phyloP scores from a whole-genome alignment of 2,329 filamentous ascomycete species.

The Pyrenochaeta sp. region DNA sequence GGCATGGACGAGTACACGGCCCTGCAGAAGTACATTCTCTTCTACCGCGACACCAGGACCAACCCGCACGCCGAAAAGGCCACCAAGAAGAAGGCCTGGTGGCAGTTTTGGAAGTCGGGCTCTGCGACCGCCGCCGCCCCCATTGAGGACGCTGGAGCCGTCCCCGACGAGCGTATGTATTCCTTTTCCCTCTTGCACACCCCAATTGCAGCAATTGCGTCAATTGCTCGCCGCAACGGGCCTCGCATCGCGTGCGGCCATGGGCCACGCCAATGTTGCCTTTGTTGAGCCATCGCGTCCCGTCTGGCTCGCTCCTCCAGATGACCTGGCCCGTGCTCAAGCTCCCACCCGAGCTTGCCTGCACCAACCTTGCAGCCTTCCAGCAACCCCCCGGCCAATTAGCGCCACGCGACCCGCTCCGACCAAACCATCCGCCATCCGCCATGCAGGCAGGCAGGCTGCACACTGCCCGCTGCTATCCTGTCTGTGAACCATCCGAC shows the following conservation, averaged over 20 bases:
- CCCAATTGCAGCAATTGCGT: no score
- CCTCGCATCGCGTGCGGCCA: background rate
- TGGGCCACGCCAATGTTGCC: background rate
- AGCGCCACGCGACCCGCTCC: slow-evolving; percentile 21
- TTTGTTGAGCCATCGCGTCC: slow-evolving; percentile 16
- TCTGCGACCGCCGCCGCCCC: slow-evolving; percentile 37
- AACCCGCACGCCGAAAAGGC: slow-evolving; percentile 54
- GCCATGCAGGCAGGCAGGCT: slow-evolving; percentile 12
- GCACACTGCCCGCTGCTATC: slow-evolving; percentile 4
- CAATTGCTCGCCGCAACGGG: background rate
- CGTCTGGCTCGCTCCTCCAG: slow-evolving; percentile 16
- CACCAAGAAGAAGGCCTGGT: slow-evolving; percentile 64
- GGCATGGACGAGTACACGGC: slow-evolving; percentile 70
- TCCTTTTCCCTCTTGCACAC: background rate
- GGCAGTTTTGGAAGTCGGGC: slow-evolving; percentile 64
- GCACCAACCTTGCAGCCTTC: no score
- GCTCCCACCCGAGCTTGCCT: slow-evolving; percentile 7
- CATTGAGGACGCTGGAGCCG: slow-evolving; percentile 48
- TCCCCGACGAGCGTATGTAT: slow-evolving; percentile 64
- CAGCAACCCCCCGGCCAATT: slow-evolving; percentile 27
- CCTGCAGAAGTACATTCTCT: slow-evolving; percentile 73
- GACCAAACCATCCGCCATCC: slow-evolving; percentile 24
- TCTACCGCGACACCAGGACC: slow-evolving; percentile 68
- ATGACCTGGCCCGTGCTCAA: slow-evolving; percentile 21
- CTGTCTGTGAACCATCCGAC: slow-evolving; percentile 7